Base-by-base conservation (phyloP, 2,329 filamentous ascomycete species). In the Ophiostoma perfectum region DNA sequence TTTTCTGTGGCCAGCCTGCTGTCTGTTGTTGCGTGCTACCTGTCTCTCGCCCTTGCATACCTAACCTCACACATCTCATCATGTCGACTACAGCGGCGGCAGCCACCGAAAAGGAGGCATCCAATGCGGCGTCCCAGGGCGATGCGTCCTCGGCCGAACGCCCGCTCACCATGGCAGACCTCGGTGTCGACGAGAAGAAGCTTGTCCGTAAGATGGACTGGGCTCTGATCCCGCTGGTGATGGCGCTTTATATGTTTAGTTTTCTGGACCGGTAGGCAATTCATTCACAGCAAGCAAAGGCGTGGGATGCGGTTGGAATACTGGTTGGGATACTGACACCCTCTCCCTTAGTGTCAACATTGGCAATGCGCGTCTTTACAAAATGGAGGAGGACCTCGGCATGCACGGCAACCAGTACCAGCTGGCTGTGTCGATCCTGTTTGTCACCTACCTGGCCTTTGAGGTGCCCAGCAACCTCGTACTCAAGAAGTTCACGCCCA, bases 391-490 rank as follows among this genome's bases (percentile, higher is more conserved):
- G 16, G 60, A 63, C 39, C 60, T 63, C 16, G 60, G 60, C 60
- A 63, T 63, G 60, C 60, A 63, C 16, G 60, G 60, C 60, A 63
- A 42, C 60, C 60, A 63, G 60, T 63, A 63, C 60, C 60, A 63
- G 60, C 60, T 63, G 16, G 39, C 39, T 5, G 60, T 63, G 60
- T 63, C 60, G 1, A 63, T 63, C 8, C 60, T 63, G 2, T 63
- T 63, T 5, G 60, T 63, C 60, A 63, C 60, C 38, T 63, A 63
- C 60, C 39, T 63, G 16, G 38, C 38, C 39, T 63, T 63, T 63
- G 60, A 63, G 12, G 60, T 63, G 16, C 60, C 60, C 39, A 63
- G 60, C 60, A 63, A 63, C 16, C 60, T 63, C 7, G 60, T 63
- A 5, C 60, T 63, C 2, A 63, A 63, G 16, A 63, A 63, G 16